A percentile compares a stretch with the other conserved stretches of the same genome.
phyloP scores from a whole-genome alignment of 305 asterid genomes.

The Caryopteris hybrid region DNA sequence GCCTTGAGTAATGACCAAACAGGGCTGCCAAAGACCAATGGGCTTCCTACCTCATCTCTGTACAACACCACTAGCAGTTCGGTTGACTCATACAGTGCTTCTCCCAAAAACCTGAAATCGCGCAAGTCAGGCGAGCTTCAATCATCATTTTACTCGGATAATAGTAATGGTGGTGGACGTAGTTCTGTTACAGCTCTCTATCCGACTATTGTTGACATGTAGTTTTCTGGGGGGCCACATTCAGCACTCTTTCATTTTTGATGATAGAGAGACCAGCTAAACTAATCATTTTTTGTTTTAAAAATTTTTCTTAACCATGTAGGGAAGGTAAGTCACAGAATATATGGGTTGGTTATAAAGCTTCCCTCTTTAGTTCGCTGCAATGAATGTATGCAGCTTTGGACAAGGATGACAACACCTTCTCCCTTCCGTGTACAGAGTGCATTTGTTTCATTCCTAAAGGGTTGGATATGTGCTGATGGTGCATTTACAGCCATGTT shows the following conservation, averaged over 20 bases:
- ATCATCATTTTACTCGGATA: conserved; percentile 41
- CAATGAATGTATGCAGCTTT: too few species aligned
- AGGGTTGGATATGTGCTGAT: too few species aligned
- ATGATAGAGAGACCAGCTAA: neutral
- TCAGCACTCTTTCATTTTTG: conserved; percentile 8
- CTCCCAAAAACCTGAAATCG: conserved; percentile 44
- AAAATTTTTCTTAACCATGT: neutral
- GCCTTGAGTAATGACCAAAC: conserved; percentile 51
- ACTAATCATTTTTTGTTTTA: conserved; percentile 12
- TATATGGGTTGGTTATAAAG: conserved; percentile 10
- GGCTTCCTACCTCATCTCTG: too few species aligned
- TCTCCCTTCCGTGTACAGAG: too few species aligned
- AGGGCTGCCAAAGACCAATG: conserved; percentile 69
- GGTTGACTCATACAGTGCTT: conserved; percentile 39
- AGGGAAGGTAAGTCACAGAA: neutral
- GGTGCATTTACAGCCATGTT: too few species aligned
- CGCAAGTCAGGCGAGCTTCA: conserved; percentile 68
- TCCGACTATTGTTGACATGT: conserved; percentile 43
- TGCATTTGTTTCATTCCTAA: too few species aligned
- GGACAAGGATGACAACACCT: too few species aligned
- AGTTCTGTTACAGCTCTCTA: conserved; percentile 32
- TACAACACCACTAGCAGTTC: conserved; percentile 40
- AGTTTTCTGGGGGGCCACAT: conserved; percentile 5
- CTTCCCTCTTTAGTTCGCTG: too few species aligned
- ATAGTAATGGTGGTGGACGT: conserved; percentile 47